A percentile compares a stretch with the other conserved stretches of the same genome.
Evolutionary conservation across 257 asterid genomes (phyloP).

Genomic region (Ilex aquifolium): DNA sequence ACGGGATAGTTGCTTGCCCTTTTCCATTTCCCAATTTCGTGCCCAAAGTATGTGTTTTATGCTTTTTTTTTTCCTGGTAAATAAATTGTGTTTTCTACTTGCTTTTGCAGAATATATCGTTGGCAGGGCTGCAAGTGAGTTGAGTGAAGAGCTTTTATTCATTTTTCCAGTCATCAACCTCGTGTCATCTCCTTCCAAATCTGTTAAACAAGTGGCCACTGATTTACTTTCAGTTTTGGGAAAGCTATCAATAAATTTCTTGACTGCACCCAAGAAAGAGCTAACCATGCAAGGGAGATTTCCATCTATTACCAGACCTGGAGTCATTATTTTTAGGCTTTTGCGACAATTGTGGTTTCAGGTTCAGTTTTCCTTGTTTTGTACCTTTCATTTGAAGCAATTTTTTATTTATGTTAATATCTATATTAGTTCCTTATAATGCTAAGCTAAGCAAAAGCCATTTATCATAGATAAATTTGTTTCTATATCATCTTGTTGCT

Average conservation of each 20-base stretch:
- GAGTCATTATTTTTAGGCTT: slow-evolving; percentile 49
- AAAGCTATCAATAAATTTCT: slow-evolving; percentile 42
- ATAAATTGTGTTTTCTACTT: slow-evolving; percentile 11
- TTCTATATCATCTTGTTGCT: too few relatives aligned
- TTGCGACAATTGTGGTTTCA: slow-evolving; percentile 68
- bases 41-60: too few relatives aligned
- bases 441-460: too few relatives aligned
- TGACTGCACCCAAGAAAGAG: slow-evolving; percentile 31
- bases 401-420: neutral
- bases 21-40: neutral
- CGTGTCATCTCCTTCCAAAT: slow-evolving; percentile 71
- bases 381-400: slow-evolving; percentile 6
- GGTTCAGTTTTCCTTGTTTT: slow-evolving; percentile 36
- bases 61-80: slow-evolving; percentile 1
- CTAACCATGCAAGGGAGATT: slow-evolving; percentile 25
- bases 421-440: too few relatives aligned
- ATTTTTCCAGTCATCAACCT: slow-evolving; percentile 85
- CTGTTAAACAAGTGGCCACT: slow-evolving; percentile 59
- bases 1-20: neutral
- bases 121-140: slow-evolving; percentile 37
- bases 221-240: slow-evolving; percentile 59
- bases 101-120: slow-evolving; percentile 44
- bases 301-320: slow-evolving; percentile 42
- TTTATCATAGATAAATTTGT: too few relatives aligned
- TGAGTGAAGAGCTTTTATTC: slow-evolving; percentile 70